Conservation (phyloP, 106 monocot genomes). For the Posidonia australis region DNA sequence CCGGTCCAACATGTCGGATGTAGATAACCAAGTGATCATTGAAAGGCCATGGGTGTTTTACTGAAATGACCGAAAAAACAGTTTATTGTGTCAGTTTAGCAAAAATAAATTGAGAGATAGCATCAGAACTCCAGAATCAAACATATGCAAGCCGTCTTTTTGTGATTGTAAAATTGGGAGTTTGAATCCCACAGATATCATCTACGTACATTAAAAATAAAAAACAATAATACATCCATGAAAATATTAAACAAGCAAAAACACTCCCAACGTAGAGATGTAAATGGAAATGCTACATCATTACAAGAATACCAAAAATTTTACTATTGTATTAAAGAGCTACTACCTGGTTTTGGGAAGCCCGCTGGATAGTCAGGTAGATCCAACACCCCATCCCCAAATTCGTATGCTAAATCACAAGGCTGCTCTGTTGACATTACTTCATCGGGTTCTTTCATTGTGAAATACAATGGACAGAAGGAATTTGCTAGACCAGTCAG, state of each 20-base stretch:
- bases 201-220: too few species aligned
- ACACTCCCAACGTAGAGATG: too few species aligned
- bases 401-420: conserved; percentile 75
- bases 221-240: too few species aligned
- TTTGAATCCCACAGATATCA: too few species aligned
- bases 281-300: too few species aligned
- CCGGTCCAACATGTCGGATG: conserved; percentile 65
- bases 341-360: conserved; percentile 53
- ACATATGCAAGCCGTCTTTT: too few species aligned
- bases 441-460: conserved; percentile 33
- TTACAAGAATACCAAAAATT: too few species aligned
- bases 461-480: conserved; percentile 64
- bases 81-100: background rate
- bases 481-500: conserved; percentile 22
- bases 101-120: background rate
- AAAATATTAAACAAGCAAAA: too few species aligned
- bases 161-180: too few species aligned
- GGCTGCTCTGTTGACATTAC: conserved; percentile 81
- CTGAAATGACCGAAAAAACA: conserved; percentile 15
- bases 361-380: conserved; percentile 37
- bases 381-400: conserved; percentile 58
- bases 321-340: background rate
- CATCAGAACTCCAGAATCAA: background rate
- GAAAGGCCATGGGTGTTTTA: conserved; percentile 48
- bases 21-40: conserved; percentile 63